Evolutionary conservation across 73 alveolate species (phyloP).

Genomic region (Uronychia setigera): DNA sequence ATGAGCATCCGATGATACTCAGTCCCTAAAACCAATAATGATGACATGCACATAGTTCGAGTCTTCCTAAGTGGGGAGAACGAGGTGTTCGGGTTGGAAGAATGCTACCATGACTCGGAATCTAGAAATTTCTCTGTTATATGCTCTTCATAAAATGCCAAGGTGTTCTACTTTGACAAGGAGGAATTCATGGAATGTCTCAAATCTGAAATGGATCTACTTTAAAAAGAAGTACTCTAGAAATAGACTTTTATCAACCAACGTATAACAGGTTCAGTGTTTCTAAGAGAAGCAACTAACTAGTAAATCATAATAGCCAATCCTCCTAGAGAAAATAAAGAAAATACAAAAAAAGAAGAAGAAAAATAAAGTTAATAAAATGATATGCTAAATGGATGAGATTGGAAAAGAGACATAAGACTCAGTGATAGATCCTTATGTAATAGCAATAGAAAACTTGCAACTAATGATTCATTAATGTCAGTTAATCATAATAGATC

Average conservation of each 20-base stretch:
- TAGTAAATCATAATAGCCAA: too few relatives aligned
- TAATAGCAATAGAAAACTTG: too few relatives aligned
- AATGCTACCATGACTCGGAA: not conserved
- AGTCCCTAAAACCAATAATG: not conserved
- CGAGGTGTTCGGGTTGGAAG: slow-evolving; percentile 12
- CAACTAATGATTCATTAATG: too few relatives aligned
- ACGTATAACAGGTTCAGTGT: not conserved
- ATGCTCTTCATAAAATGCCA: not conserved
- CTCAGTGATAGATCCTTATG: too few relatives aligned
- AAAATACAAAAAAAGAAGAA: too few relatives aligned
- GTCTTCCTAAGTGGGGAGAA: not conserved
- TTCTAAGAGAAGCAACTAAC: not conserved
- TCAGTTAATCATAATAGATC: too few relatives aligned
- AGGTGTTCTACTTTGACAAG: not conserved
- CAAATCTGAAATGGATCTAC: not conserved
- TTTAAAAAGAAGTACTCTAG: not conserved
- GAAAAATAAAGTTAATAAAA: too few relatives aligned
- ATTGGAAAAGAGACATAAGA: too few relatives aligned
- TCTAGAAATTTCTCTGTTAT: not conserved
- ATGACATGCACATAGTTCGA: not conserved
- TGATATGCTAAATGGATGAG: too few relatives aligned
- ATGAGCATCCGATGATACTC: not conserved
- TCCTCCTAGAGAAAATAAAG: too few relatives aligned
- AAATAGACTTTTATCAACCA: not conserved
- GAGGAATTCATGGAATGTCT: not conserved